Percentiles rank a stretch among this genome's conserved stretches.
Evolutionary conservation across 768 basidiomycete species (phyloP).

Genomic region (Tremella mesenterica): DNA sequence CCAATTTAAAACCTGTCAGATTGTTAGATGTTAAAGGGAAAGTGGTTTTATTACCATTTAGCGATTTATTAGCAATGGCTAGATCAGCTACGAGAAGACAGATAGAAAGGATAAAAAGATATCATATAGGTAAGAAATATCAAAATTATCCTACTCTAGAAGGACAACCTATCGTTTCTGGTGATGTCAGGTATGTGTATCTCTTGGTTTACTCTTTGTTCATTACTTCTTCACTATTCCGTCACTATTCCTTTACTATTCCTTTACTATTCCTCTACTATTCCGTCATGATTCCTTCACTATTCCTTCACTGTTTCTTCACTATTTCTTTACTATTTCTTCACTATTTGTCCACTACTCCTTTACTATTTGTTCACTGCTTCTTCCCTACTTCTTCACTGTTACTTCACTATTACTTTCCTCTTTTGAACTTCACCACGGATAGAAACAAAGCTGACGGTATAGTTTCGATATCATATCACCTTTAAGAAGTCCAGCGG

Average conservation of each 20-base stretch:
- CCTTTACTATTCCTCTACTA: too few species aligned
- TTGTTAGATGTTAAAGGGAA: slow-evolving; percentile 58
- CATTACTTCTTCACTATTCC: too few species aligned
- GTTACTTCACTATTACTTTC: too few species aligned
- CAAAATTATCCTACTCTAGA: slow-evolving; percentile 20
- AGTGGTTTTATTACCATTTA: slow-evolving; percentile 33
- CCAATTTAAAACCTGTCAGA: slow-evolving; percentile 58
- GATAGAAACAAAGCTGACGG: not conserved
- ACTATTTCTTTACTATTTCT: too few species aligned
- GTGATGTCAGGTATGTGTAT: slow-evolving; percentile 31
- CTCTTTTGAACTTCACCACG: too few species aligned
- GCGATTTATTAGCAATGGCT: slow-evolving; percentile 36
- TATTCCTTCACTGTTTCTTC: too few species aligned
- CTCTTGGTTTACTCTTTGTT: too few species aligned
- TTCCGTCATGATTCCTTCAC: too few species aligned
- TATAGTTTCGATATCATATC: slow-evolving; percentile 41
- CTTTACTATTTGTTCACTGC: too few species aligned
- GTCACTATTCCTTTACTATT: too few species aligned
- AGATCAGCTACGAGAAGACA: slow-evolving; percentile 31
- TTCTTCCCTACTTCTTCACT: too few species aligned
- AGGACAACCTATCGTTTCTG: slow-evolving; percentile 33
- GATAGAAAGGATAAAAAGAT: slow-evolving; percentile 42
- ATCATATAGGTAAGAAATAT: slow-evolving; percentile 37
- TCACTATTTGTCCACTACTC: not conserved
- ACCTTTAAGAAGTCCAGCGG: slow-evolving; percentile 33